Conservation (phyloP, 805 yeast genomes). For the Metschnikowia baotianmanensis region DNA sequence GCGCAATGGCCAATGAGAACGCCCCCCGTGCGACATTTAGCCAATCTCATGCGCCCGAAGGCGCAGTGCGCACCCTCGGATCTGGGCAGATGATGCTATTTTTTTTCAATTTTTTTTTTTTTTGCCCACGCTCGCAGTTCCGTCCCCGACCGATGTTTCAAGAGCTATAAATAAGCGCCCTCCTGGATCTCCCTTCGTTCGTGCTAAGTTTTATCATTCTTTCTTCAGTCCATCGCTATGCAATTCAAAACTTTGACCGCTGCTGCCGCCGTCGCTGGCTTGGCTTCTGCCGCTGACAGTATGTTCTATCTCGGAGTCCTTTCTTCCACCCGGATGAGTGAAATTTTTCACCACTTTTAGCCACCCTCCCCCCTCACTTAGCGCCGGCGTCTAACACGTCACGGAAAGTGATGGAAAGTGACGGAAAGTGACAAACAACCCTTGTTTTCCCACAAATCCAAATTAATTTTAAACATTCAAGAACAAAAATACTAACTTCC, state of each 20-base stretch:
- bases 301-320: too few relatives aligned
- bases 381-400: too few relatives aligned
- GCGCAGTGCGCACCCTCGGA: slow-evolving; percentile 16
- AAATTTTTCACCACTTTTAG: too few relatives aligned
- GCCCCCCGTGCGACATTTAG: slow-evolving; percentile 1
- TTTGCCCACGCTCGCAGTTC: too few relatives aligned
- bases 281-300: slow-evolving; percentile 41
- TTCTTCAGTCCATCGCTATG: slow-evolving; percentile 35
- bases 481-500: slow-evolving; percentile 14
- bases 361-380: too few relatives aligned
- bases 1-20: neutral
- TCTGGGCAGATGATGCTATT: neutral
- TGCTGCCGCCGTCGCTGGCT: slow-evolving; percentile 48
- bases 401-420: too few relatives aligned
- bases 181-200: slow-evolving; percentile 6
- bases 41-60: slow-evolving; percentile 1
- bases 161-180: slow-evolving; percentile 5
- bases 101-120: slow-evolving; percentile 1
- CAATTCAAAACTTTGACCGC: slow-evolving; percentile 54
- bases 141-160: slow-evolving; percentile 3
- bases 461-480: too few relatives aligned
- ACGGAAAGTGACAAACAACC: too few relatives aligned
- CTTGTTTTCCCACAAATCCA: too few relatives aligned
- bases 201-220: slow-evolving; percentile 6
- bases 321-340: too few relatives aligned